Base-by-base conservation (phyloP, 345 rosid species). In the Physaria fendleri region DNA sequence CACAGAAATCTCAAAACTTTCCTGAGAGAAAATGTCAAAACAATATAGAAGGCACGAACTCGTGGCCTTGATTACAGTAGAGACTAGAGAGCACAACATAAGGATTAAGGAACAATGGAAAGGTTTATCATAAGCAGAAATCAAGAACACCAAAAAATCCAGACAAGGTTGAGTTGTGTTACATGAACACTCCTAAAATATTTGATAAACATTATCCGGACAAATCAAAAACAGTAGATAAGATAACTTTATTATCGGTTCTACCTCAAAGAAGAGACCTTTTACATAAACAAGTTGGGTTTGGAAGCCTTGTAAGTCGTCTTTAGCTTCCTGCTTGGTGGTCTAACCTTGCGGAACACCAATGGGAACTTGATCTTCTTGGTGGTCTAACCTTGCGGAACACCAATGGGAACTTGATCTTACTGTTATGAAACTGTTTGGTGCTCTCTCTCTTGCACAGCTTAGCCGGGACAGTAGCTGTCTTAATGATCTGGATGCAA, bases 371-470 rank as follows among this genome's bases (percentile, higher is more conserved):
- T 84, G 68, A 84, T 82, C 62, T 84, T 79, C 68, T 65, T 3
- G 84, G 91, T 7, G 85, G 87, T 53, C 91, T 82, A 5, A 84
- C 79, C 83, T 78, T 79, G 68, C 76, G 76, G 76, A 74, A 64
- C 64, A 84, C 76, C 79, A 79, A 65, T 0, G 87, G 90, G 67
- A 84, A 84, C 68, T 81, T 84, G 68, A 84, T 82, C 62, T 84
- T 79, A 16, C 83, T 79, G 68, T 84, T 78, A 47, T 79, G 87
- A 41, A 84, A 84, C 64, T 79, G 87, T 49, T 82, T 82, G 20
- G 82, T 75, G 74, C 75, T 78, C 55, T 82, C 87, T 56, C 91
- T 80, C 83, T 79, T 84, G 81, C 91, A 84, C 0, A 81, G 79
- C 71, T 77, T 77, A 4, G 87, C 83, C 0, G 81, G 81, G 50